These are phyloP conservation scores for Typha latifolia DNA, from an alignment of 176 grass and related monocot species.

Conservation along the genomic window DNA sequence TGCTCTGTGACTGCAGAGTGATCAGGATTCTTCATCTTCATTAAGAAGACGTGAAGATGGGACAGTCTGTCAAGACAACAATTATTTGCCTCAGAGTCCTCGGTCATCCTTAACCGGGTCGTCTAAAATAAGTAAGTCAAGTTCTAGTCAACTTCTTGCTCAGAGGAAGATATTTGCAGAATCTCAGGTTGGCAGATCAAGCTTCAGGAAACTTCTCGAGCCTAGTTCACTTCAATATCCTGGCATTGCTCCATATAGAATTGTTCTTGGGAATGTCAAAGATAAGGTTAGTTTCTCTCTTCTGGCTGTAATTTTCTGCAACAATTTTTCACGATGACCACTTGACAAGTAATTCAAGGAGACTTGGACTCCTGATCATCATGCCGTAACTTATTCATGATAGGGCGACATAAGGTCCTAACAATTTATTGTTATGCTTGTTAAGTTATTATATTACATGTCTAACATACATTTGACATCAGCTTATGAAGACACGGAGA, in stretches of 20 bases:
- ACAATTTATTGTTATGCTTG: no score
- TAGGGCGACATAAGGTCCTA: no score
- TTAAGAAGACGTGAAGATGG: slow-evolving; percentile 34
- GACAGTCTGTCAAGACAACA: slow-evolving; percentile 2
- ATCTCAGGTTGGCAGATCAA: slow-evolving; percentile 56
- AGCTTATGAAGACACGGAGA: slow-evolving; percentile 72
- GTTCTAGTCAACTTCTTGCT: slow-evolving; percentile 29
- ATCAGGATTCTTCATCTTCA: slow-evolving; percentile 9
- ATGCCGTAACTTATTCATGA: background rate
- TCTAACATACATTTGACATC: slow-evolving; percentile 13
- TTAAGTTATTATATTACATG: slow-evolving; percentile 5
- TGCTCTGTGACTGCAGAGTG: no score
- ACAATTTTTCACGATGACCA: background rate
- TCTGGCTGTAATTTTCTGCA: background rate
- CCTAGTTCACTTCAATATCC: slow-evolving; percentile 52
- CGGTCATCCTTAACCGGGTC: slow-evolving; percentile 25
- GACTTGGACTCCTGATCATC: background rate
- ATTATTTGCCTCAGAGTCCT: slow-evolving; percentile 35
- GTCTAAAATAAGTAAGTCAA: slow-evolving; percentile 36
- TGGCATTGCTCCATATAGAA: slow-evolving; percentile 84
- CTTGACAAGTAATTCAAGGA: background rate
- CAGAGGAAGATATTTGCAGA: slow-evolving; percentile 73
- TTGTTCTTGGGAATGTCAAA: slow-evolving; percentile 83
- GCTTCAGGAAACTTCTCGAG: slow-evolving; percentile 82
- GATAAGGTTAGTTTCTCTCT: slow-evolving; percentile 55